Base-by-base conservation (phyloP, 106 monocot species). In the Agapanthus africanus region DNA sequence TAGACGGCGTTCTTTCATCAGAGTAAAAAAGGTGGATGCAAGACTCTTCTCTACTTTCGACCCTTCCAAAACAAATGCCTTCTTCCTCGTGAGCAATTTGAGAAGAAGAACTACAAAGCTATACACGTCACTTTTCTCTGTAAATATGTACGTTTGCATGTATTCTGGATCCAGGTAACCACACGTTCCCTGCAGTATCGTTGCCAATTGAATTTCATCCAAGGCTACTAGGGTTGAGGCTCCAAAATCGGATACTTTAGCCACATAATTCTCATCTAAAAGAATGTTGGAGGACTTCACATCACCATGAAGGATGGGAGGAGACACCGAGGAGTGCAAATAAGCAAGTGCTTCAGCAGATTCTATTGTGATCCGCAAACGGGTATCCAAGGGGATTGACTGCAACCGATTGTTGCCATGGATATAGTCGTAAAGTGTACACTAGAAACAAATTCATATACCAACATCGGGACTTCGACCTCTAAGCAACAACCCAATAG, bases 61-160 rank as follows among this genome's bases (percentile, higher is more conserved):
- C 27, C 26, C 26, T 56, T 21, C 21, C 11, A 56, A 56, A 56
- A 2, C 6, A 25, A 25, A 56, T 26, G 56, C 56, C 6, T 23
- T 39, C 57, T 26, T 54, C 25, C 70, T 56, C 2, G 70, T 71
- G 11, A 71, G 27, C 57, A 71, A 18, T 79, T 82, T 79, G 7
- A 57, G 72, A 23, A 86, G 76, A 42, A 85, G 71, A 18, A 85
- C 85, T 1, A 81, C 85, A 25, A 85, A 85, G 19, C 85, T 85
- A 18, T 81, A 85, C 21, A 85, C 85, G 70, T 85, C 81, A 42
- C 81, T 81, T 80, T 80, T n/a, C 14, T 84, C 80, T 15, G 80
- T 84, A 11, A 84, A 50, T 15, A 39, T 37, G 8, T 80, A 51
- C 7, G 67, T 78, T 46, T 71, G 61, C 67, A 78, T 68, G 30